A percentile compares a stretch with the other conserved stretches of the same genome.
phyloP scores from a whole-genome alignment of 345 rosid genomes.

The Hibiscus syriacus region DNA sequence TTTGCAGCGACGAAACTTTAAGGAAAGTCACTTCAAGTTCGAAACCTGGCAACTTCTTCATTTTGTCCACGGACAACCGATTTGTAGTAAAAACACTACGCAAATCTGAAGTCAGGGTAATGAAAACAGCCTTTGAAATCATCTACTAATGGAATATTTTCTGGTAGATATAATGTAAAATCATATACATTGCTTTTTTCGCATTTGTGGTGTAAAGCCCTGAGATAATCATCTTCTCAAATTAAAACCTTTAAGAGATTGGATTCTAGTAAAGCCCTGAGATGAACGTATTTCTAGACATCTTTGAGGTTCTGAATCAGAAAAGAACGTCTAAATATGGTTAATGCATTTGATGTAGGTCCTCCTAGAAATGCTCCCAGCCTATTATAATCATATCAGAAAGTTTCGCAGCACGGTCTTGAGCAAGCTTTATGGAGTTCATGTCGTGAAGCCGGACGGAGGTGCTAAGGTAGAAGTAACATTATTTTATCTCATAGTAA shows the following conservation, averaged over 20 bases:
- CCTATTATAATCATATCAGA: constrained; percentile 32
- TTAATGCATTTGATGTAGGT: constrained; percentile 21
- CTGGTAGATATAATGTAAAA: not conserved
- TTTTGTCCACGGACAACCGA: constrained; percentile 32
- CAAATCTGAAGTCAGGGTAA: constrained; percentile 55
- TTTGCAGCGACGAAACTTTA: constrained; percentile 39
- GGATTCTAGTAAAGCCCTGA: not conserved
- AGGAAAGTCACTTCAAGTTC: constrained; percentile 27
- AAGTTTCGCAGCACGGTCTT: constrained; percentile 31
- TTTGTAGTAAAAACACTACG: constrained; percentile 34
- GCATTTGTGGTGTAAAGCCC: not conserved
- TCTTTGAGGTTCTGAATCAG: not conserved
- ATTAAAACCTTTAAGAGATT: not conserved
- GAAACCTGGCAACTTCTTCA: constrained; percentile 31
- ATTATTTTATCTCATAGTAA: not conserved
- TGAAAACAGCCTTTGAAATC: not conserved
- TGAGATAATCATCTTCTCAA: not conserved
- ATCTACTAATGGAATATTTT: not conserved
- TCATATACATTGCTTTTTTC: not conserved
- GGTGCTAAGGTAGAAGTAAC: constrained; percentile 39
- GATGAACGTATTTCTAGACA: not conserved
- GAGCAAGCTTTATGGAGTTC: constrained; percentile 44
- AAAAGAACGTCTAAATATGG: not conserved
- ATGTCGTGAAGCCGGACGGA: constrained; percentile 39
- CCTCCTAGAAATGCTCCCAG: constrained; percentile 37